Conservation (phyloP, 2,329 filamentous ascomycete species). For the Monilinia polystroma region DNA sequence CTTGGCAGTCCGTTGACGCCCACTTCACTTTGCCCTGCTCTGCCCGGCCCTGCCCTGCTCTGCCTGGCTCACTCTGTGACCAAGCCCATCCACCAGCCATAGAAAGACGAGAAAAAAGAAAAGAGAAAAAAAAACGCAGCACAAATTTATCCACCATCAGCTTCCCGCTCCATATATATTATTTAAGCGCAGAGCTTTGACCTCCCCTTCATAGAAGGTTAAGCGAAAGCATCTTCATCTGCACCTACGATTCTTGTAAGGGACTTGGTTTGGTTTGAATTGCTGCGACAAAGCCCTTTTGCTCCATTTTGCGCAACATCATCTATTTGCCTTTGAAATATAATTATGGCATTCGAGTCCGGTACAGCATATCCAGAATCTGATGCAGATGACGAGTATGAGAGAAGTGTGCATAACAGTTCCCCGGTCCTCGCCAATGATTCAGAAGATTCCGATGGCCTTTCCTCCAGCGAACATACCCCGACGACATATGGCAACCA, state of each 20-base stretch:
- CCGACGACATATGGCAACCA: conserved; percentile 74
- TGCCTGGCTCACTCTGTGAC: conserved; percentile 2
- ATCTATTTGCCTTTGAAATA: conserved; percentile 11
- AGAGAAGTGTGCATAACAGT: conserved; percentile 67
- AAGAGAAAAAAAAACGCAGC: background rate
- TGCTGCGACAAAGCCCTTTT: conserved; percentile 22
- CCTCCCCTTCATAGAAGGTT: conserved; percentile 19
- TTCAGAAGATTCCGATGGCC: conserved; percentile 70
- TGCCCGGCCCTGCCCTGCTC: no score
- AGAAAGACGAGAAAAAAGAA: background rate
- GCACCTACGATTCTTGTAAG: conserved; percentile 23
- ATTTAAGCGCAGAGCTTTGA: conserved; percentile 24
- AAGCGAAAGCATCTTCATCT: conserved; percentile 24
- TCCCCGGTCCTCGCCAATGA: conserved; percentile 65
- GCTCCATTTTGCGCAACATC: conserved; percentile 18
- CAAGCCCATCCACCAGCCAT: background rate
- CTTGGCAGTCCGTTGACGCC: background rate
- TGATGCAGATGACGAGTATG: conserved; percentile 81
- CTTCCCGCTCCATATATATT: conserved; percentile 11
- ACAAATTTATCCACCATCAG: background rate
- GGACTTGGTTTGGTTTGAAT: conserved; percentile 23
- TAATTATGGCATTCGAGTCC: conserved; percentile 56
- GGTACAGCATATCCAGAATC: conserved; percentile 74
- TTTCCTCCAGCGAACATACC: conserved; percentile 67
- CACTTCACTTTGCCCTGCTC: background rate